Conservation (phyloP, 106 monocot genomes). For the Acorus gramineus region DNA sequence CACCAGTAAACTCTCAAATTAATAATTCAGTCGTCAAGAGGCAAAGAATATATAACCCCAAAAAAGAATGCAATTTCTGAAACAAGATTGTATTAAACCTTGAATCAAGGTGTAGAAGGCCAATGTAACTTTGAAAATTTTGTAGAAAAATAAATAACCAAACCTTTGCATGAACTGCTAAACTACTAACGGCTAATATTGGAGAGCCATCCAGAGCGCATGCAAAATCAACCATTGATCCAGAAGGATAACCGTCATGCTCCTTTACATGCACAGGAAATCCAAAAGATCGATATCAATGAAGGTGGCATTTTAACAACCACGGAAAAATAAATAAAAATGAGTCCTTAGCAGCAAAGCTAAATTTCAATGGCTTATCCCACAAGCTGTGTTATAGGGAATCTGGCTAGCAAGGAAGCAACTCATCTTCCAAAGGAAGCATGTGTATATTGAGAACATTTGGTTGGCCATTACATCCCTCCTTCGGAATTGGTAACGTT, state of each 20-base stretch:
- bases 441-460: too few species aligned
- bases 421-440: too few species aligned
- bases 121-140: neutral
- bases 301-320: neutral
- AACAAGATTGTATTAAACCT: too few species aligned
- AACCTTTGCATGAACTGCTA: conserved; percentile 91
- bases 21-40: too few species aligned
- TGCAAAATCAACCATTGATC: conserved; percentile 91
- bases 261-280: conserved; percentile 25
- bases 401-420: too few species aligned
- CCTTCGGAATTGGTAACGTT: too few species aligned
- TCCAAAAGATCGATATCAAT: neutral
- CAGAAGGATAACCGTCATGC: conserved; percentile 78
- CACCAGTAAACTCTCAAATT: neutral
- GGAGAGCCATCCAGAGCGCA: conserved; percentile 77
- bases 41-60: neutral
- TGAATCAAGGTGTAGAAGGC: neutral
- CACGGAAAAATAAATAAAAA: too few species aligned
- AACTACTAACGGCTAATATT: conserved; percentile 71
- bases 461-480: too few species aligned
- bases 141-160: conserved; percentile 10
- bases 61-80: neutral
- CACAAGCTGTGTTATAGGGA: too few species aligned
- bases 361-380: too few species aligned
- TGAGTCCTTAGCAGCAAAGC: too few species aligned